phyloP scores from a whole-genome alignment of 2,329 filamentous ascomycete species.

The Neopestalotiopsis clavispora region DNA sequence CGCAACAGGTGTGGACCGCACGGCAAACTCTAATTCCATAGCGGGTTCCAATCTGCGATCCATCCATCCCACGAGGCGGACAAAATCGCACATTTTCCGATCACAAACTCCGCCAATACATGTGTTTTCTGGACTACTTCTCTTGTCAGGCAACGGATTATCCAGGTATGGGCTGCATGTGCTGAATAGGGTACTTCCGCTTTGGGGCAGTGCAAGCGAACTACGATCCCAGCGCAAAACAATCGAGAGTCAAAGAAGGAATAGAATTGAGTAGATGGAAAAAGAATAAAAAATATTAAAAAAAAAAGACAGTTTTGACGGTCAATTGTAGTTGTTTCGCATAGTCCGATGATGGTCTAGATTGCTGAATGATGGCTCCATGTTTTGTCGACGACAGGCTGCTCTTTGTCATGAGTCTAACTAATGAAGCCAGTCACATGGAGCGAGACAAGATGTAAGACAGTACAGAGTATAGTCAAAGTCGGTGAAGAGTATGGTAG shows the following conservation, averaged over 20 bases:
- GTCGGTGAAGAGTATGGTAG: not conserved
- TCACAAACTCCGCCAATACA: not conserved
- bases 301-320: no score
- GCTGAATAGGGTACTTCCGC: not conserved
- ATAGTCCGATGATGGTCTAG: no score
- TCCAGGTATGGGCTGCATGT: no score
- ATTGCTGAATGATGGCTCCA: not conserved
- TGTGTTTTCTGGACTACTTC: not conserved
- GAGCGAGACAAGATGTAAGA: no score
- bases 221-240: not conserved
- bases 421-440: no score
- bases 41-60: not conserved
- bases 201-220: not conserved
- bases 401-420: no score
- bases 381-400: no score
- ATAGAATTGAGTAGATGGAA: no score
- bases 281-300: no score
- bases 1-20: not conserved
- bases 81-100: not conserved
- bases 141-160: not conserved
- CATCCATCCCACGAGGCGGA: not conserved
- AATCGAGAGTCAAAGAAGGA: no score
- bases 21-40: not conserved
- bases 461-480: no score
- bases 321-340: no score